Conservation (phyloP, 140 eudicot species). For the Flaveria floridana region DNA sequence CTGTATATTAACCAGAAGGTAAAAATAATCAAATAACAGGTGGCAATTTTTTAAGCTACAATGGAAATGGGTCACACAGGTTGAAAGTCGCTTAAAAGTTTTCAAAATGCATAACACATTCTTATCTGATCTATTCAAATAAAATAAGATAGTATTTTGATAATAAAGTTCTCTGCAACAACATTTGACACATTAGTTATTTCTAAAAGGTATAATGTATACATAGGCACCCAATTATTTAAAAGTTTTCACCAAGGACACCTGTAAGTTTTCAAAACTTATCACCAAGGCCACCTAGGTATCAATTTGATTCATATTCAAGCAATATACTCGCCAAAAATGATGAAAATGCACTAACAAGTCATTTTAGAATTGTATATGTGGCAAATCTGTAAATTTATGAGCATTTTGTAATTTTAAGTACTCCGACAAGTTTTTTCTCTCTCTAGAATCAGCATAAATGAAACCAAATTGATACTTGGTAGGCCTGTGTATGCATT, state of each 20-base stretch:
- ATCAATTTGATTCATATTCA: not conserved
- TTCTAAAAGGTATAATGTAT: not conserved
- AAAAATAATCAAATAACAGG: not conserved
- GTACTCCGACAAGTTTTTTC: not conserved
- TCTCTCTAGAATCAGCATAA: not conserved
- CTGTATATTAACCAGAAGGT: not conserved
- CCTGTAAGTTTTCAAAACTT: not conserved
- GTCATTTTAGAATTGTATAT: not conserved
- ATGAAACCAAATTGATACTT: not conserved
- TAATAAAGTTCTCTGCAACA: not conserved
- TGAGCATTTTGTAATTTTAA: not conserved
- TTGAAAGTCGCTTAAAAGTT: not conserved
- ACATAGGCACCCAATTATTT: not conserved
- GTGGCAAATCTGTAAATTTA: not conserved
- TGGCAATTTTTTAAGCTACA: not conserved
- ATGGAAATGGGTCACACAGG: not conserved
- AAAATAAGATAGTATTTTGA: not conserved
- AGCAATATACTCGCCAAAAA: not conserved
- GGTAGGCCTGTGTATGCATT: not conserved
- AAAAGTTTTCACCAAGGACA: not conserved
- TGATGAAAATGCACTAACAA: not conserved
- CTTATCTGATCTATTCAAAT: not conserved
- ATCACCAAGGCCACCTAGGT: not conserved
- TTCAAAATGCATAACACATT: slow-evolving; percentile 10
- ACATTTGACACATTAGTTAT: not conserved